phyloP scores from a whole-genome alignment of 768 basidiomycete genomes.

The Sporobolomyces pararoseus region DNA sequence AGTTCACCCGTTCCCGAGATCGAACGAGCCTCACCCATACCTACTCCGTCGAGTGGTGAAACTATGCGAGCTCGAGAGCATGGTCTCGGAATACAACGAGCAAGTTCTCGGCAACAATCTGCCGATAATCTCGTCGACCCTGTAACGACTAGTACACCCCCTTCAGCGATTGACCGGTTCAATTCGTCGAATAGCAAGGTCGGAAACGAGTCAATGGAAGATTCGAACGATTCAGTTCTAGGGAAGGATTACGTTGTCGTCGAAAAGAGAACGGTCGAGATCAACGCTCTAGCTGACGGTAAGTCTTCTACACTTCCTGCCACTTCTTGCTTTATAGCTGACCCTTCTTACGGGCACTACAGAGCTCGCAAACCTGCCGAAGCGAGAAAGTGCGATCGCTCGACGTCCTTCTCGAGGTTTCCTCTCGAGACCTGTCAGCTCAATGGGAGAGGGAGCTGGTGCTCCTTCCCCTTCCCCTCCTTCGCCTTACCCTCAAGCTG shows the following conservation, averaged over 20 bases:
- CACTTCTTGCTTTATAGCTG: neutral
- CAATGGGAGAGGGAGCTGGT: conserved; percentile 46
- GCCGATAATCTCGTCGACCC: neutral
- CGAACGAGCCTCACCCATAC: neutral
- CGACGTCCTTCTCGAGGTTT: conserved; percentile 47
- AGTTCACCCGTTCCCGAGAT: neutral
- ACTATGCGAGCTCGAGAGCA: neutral
- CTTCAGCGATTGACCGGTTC: conserved; percentile 31
- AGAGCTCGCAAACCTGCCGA: conserved; percentile 52
- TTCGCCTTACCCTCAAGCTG: conserved; percentile 46
- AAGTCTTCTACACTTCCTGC: conserved; percentile 45
- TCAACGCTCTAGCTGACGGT: conserved; percentile 89
- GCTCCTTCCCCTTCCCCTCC: conserved; percentile 48
- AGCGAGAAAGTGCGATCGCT: conserved; percentile 47
- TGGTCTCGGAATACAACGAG: conserved; percentile 2
- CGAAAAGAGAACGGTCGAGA: conserved; percentile 85
- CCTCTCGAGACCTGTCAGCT: conserved; percentile 43
- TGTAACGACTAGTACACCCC: neutral
- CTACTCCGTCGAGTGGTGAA: neutral
- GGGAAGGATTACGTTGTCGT: conserved; percentile 83
- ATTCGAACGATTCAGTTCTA: conserved; percentile 53
- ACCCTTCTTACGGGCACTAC: neutral
- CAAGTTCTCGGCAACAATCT: neutral
- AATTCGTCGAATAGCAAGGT: conserved; percentile 6
- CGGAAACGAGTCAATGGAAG: conserved; percentile 47